phyloP scores from a whole-genome alignment of 2,329 filamentous ascomycete genomes.

The Diaporthe caulivora region DNA sequence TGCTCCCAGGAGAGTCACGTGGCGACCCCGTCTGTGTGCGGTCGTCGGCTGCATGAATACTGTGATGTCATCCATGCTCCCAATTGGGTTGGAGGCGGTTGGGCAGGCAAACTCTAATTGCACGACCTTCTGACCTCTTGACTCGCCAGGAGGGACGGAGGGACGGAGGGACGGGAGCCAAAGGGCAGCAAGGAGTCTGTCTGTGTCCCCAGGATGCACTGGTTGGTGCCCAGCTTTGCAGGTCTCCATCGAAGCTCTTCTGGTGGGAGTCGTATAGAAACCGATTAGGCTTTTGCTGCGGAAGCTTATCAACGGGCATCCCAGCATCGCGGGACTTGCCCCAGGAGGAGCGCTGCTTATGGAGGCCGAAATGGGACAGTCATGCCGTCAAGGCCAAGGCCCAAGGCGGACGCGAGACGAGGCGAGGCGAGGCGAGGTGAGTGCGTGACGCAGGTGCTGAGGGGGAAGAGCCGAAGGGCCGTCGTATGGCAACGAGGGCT shows the following conservation, averaged over 20 bases:
- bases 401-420: slow-evolving; percentile 17
- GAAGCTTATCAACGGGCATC: slow-evolving; percentile 15
- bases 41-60: slow-evolving; percentile 15
- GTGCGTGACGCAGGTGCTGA: slow-evolving; percentile 17
- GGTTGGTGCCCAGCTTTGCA: background rate
- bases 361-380: background rate
- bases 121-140: slow-evolving; percentile 28
- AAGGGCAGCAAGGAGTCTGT: background rate
- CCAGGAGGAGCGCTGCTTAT: background rate
- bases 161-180: slow-evolving; percentile 11
- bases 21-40: slow-evolving; percentile 26
- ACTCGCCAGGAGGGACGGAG: slow-evolving; percentile 20
- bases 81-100: slow-evolving; percentile 28
- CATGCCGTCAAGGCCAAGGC: slow-evolving; percentile 2
- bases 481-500: slow-evolving; percentile 1
- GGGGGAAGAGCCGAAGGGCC: slow-evolving; percentile 8
- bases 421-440: slow-evolving; percentile 25
- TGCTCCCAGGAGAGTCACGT: slow-evolving; percentile 19
- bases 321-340: background rate
- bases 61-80: slow-evolving; percentile 32
- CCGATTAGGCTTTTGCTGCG: slow-evolving; percentile 22
- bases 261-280: background rate
- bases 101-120: slow-evolving; percentile 36
- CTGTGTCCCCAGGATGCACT: background rate
- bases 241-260: background rate